Conservation (phyloP, 768 basidiomycete genomes). For the Phaeotremella skinneri region DNA sequence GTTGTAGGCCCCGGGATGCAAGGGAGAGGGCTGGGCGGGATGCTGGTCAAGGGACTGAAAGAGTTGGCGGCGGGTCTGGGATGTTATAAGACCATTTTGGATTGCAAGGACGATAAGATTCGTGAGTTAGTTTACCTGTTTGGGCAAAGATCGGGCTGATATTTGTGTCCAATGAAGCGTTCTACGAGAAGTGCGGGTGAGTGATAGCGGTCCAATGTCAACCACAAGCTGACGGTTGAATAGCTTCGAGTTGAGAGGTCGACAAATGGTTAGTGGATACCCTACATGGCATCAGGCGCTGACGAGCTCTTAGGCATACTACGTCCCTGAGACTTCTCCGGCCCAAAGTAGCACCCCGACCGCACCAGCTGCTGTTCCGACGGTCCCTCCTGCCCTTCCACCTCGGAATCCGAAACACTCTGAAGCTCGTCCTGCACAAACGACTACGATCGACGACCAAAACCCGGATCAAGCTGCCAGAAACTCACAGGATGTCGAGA, state of each 20-base stretch:
- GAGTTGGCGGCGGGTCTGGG: slow-evolving; percentile 71
- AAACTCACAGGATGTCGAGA: background rate
- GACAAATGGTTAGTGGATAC: background rate
- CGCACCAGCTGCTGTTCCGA: background rate
- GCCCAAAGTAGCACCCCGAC: background rate
- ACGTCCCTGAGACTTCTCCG: background rate
- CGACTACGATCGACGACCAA: background rate
- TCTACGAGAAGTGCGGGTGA: slow-evolving; percentile 94
- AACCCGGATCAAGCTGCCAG: slow-evolving; percentile 1
- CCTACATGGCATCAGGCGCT: too few species aligned
- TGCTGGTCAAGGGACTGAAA: slow-evolving; percentile 79
- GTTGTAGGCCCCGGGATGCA: slow-evolving; percentile 83
- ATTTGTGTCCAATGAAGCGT: slow-evolving; percentile 59
- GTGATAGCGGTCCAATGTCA: background rate
- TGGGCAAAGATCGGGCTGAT: slow-evolving; percentile 10
- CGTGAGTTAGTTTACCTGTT: slow-evolving; percentile 60
- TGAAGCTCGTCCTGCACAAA: too few species aligned
- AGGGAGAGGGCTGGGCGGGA: slow-evolving; percentile 83
- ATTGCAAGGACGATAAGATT: slow-evolving; percentile 84
- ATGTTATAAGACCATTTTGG: slow-evolving; percentile 94
- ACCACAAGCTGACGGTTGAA: background rate
- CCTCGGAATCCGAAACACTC: background rate
- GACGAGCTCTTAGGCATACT: background rate
- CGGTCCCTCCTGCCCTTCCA: background rate
- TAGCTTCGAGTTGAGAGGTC: background rate